Conservation (phyloP, 2,329 filamentous ascomycete genomes). For the Colletotrichum sp. region DNA sequence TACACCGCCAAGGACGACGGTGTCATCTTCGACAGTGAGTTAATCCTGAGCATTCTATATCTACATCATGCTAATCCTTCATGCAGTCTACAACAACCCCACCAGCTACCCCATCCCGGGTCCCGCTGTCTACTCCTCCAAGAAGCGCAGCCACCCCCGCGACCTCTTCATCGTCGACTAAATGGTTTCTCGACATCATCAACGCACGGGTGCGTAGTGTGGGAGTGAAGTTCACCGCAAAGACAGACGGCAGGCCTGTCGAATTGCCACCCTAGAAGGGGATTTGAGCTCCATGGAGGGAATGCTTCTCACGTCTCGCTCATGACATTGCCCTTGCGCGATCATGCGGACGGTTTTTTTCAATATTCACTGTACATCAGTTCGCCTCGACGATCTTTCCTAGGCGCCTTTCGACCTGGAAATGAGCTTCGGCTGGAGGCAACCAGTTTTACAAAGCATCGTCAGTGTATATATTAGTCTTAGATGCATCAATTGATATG, state of each 20-base stretch:
- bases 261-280: background rate
- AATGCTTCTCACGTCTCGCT: background rate
- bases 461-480: slow-evolving; percentile 4
- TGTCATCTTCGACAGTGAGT: slow-evolving; percentile 34
- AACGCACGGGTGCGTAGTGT: background rate
- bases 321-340: background rate
- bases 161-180: background rate
- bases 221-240: background rate
- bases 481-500: background rate
- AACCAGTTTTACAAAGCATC: slow-evolving; percentile 7
- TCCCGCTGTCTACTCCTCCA: slow-evolving; percentile 24
- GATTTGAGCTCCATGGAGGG: background rate
- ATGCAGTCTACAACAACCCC: slow-evolving; percentile 22
- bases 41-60: slow-evolving; percentile 2
- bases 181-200: background rate
- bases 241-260: slow-evolving; percentile 6
- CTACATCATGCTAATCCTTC: background rate
- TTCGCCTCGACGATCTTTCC: slow-evolving; percentile 11
- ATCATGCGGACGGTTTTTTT: background rate
- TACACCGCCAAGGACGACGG: slow-evolving; percentile 40
- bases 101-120: slow-evolving; percentile 36
- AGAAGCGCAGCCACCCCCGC: slow-evolving; percentile 17
- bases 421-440: slow-evolving; percentile 15
- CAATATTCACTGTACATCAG: slow-evolving; percentile 11
- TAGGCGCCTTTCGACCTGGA: background rate